These are phyloP conservation scores for Stagonosporopsis tanaceti DNA, from an alignment of 2,329 filamentous ascomycete species.

Conservation along the genomic window DNA sequence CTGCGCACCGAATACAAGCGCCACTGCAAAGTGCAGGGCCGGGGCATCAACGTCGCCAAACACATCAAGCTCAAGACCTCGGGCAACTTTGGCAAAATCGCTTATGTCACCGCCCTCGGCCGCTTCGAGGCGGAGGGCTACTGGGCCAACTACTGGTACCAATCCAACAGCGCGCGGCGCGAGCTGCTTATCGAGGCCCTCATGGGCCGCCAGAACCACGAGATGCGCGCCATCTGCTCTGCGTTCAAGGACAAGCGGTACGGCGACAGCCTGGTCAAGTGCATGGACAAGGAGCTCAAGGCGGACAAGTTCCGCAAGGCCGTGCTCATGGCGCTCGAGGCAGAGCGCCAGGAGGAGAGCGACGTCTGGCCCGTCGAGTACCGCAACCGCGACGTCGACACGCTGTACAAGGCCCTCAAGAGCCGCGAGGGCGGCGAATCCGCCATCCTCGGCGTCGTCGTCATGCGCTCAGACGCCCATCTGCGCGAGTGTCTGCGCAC, in stretches of 20 bases:
- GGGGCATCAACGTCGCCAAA: constrained; percentile 84
- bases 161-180: constrained; percentile 80
- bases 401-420: constrained; percentile 73
- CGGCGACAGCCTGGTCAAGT: constrained; percentile 77
- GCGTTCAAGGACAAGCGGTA: constrained; percentile 94
- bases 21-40: constrained; percentile 81
- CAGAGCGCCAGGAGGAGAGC: constrained; percentile 80
- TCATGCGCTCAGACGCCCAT: constrained; percentile 81
- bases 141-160: constrained; percentile 99
- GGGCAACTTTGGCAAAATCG: constrained; percentile 84
- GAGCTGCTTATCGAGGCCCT: constrained; percentile 92
- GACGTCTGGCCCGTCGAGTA: constrained; percentile 68
- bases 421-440: constrained; percentile 82
- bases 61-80: constrained; percentile 84
- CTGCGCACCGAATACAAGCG: constrained; percentile 91
- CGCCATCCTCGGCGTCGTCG: constrained; percentile 84
- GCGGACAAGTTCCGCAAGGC: constrained; percentile 96
- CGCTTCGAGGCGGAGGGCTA: constrained; percentile 93
- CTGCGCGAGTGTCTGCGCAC: constrained; percentile 78
- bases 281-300: constrained; percentile 91
- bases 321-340: constrained; percentile 83
- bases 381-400: constrained; percentile 70
- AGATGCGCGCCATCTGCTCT: constrained; percentile 85
- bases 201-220: constrained; percentile 88
- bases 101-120: constrained; percentile 88